Base-by-base conservation (phyloP, 345 rosid genomes). In the Syzygium jambos region DNA sequence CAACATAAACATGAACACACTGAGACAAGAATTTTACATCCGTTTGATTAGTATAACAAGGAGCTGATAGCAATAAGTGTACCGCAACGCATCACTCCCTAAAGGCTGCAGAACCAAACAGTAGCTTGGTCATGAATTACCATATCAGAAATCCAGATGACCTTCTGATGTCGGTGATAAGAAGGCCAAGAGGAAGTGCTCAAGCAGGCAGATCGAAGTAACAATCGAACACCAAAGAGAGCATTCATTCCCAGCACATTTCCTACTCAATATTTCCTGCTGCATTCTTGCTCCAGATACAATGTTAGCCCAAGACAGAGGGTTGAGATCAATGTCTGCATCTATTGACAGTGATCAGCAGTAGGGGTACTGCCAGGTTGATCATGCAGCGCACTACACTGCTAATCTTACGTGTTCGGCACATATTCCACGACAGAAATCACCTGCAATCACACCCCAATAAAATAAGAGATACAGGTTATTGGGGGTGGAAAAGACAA, bases 371-470 rank as follows among this genome's bases (percentile, higher is more conserved):
- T 9, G 80, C 49, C 49, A 9, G 80, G 49, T 38, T 38, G 49
- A 73, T 73, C 41, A 10, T 49, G 10, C 82, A 73, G 49, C 49
- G 49, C 82, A 19, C 49, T 38, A 46, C 27, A 73, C 49, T 73
- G 49, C 82, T 73, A 34, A 73, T 73, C 82, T 38, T 61, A 13
- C 5, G 27, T 73, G 80, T 38, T 34, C 38, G 49, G 82, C 49
- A 73, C 49, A 38, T 4, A 63, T 19, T 34, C 80, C 43, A 73
- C 12, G 46, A 43, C 82, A 73, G 55, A 91, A 93, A 51, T 55
- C 95, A 91, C 87, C 91, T 93, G 83, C 95, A 94, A 29, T 94
- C 94, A 34, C 92, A 92, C 86, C 87, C 56, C 29, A 7, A 43
- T 43, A 27, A 43, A 57, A 59, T 59, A 11, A 25, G 27, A 5